A percentile compares a stretch with the other conserved stretches of the same genome.
These are phyloP conservation scores for Zygosaccharomyces bisporus DNA, from an alignment of 805 yeast genomes.

Conservation along the genomic window DNA sequence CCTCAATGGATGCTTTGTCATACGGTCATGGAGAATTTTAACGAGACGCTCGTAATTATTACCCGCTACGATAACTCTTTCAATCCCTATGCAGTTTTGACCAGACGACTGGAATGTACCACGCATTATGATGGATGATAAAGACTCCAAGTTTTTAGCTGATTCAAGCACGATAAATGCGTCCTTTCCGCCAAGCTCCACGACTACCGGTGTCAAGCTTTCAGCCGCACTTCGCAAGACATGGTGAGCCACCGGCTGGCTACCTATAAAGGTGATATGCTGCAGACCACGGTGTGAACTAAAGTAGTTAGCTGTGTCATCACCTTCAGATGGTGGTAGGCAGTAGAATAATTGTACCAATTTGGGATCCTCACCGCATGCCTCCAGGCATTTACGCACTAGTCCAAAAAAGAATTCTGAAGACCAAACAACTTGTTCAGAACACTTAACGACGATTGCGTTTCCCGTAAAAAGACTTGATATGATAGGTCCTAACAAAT, in stretches of 20 bases:
- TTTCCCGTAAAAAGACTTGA: conserved; percentile 90
- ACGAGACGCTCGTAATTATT: conserved; percentile 62
- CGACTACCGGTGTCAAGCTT: conserved; percentile 89
- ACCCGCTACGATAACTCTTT: conserved; percentile 81
- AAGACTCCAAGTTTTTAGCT: conserved; percentile 49
- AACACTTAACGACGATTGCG: conserved; percentile 86
- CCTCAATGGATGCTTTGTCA: conserved; percentile 50
- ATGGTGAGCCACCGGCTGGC: conserved; percentile 88
- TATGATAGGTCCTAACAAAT: conserved; percentile 85
- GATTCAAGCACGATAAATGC: conserved; percentile 85
- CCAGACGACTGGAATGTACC: conserved; percentile 98
- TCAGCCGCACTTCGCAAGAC: conserved; percentile 81
- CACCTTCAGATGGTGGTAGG: conserved; percentile 56
- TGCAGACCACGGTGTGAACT: conserved; percentile 77
- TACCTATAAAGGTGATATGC: conserved; percentile 94
- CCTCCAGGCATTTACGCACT: conserved; percentile 65
- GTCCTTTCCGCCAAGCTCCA: conserved; percentile 96
- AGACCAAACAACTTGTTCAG: conserved; percentile 96
- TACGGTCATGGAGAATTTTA: conserved; percentile 51
- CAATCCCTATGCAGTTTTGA: conserved; percentile 97
- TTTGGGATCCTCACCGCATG: conserved; percentile 73
- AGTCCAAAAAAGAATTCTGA: conserved; percentile 72
- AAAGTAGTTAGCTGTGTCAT: conserved; percentile 65
- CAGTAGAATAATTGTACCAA: conserved; percentile 85
- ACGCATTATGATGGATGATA: conserved; percentile 81